Evolutionary conservation across 805 yeast genomes (phyloP).

Genomic region (Lipomyces spencermartinsiae): DNA sequence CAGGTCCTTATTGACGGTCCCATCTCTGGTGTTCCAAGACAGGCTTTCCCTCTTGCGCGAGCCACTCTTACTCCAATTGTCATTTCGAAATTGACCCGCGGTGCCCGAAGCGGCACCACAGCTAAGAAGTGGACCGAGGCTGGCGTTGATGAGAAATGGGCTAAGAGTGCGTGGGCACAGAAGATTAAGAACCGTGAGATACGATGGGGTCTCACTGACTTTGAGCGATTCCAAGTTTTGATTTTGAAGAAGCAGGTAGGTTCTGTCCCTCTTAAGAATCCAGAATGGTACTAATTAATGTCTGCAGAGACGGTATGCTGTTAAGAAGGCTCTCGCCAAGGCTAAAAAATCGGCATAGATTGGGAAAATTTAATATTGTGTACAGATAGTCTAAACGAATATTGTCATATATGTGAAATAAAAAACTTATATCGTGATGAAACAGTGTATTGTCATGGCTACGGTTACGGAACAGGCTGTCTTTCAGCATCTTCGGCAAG

Average conservation of each 20-base stretch:
- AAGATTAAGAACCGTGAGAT: constrained; percentile 94
- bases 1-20: constrained; percentile 97
- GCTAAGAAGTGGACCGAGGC: constrained; percentile 93
- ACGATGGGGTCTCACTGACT: constrained; percentile 92
- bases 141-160: constrained; percentile 89
- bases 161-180: constrained; percentile 95
- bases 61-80: constrained; percentile 93
- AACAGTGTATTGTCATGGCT: constrained; percentile 1
- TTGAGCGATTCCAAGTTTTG: constrained; percentile 99
- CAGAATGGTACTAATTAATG: neutral
- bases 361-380: constrained; percentile 21
- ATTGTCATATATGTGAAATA: constrained; percentile 27
- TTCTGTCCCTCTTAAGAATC: neutral
- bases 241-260: constrained; percentile 90
- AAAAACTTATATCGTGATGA: constrained; percentile 1
- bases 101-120: constrained; percentile 85
- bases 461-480: neutral
- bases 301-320: constrained; percentile 74
- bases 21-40: constrained; percentile 84
- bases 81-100: constrained; percentile 87
- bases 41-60: constrained; percentile 84
- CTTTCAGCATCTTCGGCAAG: neutral
- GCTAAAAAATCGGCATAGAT: constrained; percentile 53
- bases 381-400: constrained; percentile 24
- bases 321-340: constrained; percentile 95